A percentile compares a stretch with the other conserved stretches of the same genome.
These are phyloP conservation scores for Aspergillus pseudoviridinutans DNA, from an alignment of 2,329 filamentous ascomycete genomes.

Conservation along the genomic window DNA sequence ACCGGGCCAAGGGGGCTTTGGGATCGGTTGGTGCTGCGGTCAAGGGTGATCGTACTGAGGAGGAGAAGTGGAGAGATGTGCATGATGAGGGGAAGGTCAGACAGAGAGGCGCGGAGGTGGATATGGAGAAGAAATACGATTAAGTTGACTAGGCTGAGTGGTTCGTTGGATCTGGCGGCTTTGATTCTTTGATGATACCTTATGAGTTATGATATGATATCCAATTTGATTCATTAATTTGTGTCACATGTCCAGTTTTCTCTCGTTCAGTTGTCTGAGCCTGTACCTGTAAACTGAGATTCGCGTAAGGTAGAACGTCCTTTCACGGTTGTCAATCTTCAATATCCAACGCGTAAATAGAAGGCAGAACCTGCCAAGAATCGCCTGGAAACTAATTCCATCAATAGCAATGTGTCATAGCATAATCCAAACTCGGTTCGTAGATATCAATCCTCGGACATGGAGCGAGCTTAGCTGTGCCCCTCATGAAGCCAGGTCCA, in stretches of 20 bases:
- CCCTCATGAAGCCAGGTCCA: neutral
- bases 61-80: slow-evolving; percentile 62
- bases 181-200: neutral
- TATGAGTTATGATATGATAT: neutral
- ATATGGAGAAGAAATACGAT: slow-evolving; percentile 61
- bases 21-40: slow-evolving; percentile 68
- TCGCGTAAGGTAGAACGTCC: neutral
- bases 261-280: neutral
- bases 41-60: slow-evolving; percentile 64
- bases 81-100: slow-evolving; percentile 81
- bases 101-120: slow-evolving; percentile 77
- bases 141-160: neutral
- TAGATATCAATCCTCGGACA: neutral
- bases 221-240: neutral
- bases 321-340: neutral
- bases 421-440: neutral
- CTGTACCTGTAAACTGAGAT: neutral
- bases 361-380: neutral
- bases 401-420: neutral
- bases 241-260: neutral
- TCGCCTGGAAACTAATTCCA: neutral
- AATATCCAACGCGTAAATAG: neutral
- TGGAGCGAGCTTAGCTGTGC: neutral
- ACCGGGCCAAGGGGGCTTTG: slow-evolving; percentile 67
- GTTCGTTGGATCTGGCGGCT: neutral